A percentile compares a stretch with the other conserved stretches of the same genome.
Conservation (phyloP, 23 red algal genomes). For the Gracilaria caudata region DNA sequence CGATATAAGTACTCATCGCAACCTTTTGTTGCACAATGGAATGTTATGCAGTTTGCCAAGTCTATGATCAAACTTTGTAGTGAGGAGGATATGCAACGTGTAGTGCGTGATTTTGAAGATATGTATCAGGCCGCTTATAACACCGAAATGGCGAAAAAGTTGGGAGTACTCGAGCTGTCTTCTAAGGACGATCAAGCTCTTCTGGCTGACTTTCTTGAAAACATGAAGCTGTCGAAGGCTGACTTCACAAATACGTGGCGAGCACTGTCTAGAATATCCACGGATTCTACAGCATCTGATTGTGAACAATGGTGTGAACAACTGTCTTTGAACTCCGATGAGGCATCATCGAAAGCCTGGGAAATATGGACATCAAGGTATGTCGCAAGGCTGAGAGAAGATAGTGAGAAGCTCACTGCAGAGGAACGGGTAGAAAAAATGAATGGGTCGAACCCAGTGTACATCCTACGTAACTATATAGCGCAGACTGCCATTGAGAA, state of each 20-base stretch:
- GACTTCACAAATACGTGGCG: conserved; percentile 97
- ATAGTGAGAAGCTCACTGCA: conserved; percentile 1
- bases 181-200: conserved; percentile 54
- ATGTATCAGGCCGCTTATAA: conserved; percentile 47
- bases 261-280: conserved; percentile 52
- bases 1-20: conserved; percentile 90
- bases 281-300: conserved; percentile 24
- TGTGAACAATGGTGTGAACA: conserved; percentile 47
- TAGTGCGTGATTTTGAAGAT: conserved; percentile 62
- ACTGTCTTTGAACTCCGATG: conserved; percentile 32
- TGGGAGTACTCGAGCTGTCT: conserved; percentile 76
- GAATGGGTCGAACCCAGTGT: conserved; percentile 82
- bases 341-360: conserved; percentile 65
- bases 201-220: conserved; percentile 67
- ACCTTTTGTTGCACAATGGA: conserved; percentile 81
- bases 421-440: conserved; percentile 63
- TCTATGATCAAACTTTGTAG: conserved; percentile 78
- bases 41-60: conserved; percentile 77
- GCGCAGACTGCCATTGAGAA: conserved; percentile 88
- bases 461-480: conserved; percentile 98
- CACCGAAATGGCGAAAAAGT: conserved; percentile 73
- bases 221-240: conserved; percentile 77
- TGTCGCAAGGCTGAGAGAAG: conserved; percentile 45
- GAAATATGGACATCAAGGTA: conserved; percentile 76
- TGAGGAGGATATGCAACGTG: conserved; percentile 37